Conservation (phyloP, 768 basidiomycete genomes). For the Roridomyces roridus region DNA sequence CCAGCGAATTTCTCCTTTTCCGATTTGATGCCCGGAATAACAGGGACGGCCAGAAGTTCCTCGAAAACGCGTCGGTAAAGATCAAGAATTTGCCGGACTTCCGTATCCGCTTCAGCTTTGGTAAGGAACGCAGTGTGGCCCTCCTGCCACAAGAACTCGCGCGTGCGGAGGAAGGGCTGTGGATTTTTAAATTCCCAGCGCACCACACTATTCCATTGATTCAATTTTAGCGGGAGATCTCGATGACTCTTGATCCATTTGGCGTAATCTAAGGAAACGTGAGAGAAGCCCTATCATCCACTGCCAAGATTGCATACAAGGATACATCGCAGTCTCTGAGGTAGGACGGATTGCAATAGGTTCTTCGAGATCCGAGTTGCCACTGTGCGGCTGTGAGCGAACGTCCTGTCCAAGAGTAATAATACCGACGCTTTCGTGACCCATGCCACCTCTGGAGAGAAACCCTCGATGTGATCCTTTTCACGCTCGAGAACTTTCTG, state of each 20-base stretch:
- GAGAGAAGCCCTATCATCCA: not conserved
- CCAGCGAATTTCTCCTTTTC: constrained; percentile 99
- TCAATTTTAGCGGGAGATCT: constrained; percentile 95
- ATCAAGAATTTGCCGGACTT: constrained; percentile 94
- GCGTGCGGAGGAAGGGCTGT: constrained; percentile 98
- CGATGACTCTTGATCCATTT: constrained; percentile 99
- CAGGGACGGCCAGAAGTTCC: constrained; percentile 96
- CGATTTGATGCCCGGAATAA: constrained; percentile 96
- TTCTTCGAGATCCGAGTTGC: constrained; percentile 92
- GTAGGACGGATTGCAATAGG: constrained; percentile 98
- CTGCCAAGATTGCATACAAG: constrained; percentile 61
- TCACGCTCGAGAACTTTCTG: constrained; percentile 91
- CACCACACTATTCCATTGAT: constrained; percentile 99
- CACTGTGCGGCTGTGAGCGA: constrained; percentile 50
- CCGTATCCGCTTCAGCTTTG: constrained; percentile 87
- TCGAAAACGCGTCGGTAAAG: constrained; percentile 96
- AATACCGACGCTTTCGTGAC: constrained; percentile 88
- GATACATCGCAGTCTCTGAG: constrained; percentile 99
- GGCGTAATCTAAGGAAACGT: constrained; percentile 75
- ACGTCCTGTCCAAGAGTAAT: not conserved
- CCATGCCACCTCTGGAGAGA: constrained; percentile 99
- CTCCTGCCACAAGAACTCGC: constrained; percentile 99
- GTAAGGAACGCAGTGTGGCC: constrained; percentile 96
- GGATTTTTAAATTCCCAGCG: constrained; percentile 99
- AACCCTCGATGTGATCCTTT: constrained; percentile 98